Evolutionary conservation across 1,139 yeast species (phyloP).

Genomic region (Nematodospora anomalae): DNA sequence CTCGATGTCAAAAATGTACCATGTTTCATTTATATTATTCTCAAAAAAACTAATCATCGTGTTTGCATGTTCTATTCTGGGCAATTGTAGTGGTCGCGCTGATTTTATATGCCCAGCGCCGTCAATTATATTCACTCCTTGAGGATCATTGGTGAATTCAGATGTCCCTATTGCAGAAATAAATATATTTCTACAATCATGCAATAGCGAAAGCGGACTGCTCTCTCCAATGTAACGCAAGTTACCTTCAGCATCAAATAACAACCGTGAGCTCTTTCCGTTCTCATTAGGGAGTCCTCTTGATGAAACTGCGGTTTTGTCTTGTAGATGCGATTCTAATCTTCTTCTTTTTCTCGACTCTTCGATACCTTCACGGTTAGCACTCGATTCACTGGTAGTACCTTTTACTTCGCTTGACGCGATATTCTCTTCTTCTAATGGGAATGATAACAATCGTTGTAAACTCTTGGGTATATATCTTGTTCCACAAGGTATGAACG

Average conservation of each 20-base stretch:
- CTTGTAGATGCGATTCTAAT: constrained; percentile 1
- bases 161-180: constrained; percentile 14
- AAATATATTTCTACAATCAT: constrained; percentile 25
- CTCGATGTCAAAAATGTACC: constrained; percentile 13
- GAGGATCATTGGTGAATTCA: too few species aligned
- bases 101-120: constrained; percentile 10
- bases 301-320: neutral
- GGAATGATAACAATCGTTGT: constrained; percentile 14
- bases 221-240: constrained; percentile 29
- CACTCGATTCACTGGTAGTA: too few species aligned
- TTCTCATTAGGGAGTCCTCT: neutral
- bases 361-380: too few species aligned
- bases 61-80: constrained; percentile 10
- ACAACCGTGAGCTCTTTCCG: constrained; percentile 8
- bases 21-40: constrained; percentile 12
- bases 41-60: too few species aligned
- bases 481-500: too few species aligned
- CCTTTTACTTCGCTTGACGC: neutral
- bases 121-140: constrained; percentile 1
- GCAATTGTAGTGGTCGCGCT: constrained; percentile 13
- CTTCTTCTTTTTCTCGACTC: too few species aligned
- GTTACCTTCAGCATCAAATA: constrained; percentile 18
- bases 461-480: constrained; percentile 12
- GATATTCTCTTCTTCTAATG: constrained; percentile 5
- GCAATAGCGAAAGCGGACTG: constrained; percentile 24